Conservation (phyloP, 805 yeast genomes). For the Vanderwaltozyma verrucispora region DNA sequence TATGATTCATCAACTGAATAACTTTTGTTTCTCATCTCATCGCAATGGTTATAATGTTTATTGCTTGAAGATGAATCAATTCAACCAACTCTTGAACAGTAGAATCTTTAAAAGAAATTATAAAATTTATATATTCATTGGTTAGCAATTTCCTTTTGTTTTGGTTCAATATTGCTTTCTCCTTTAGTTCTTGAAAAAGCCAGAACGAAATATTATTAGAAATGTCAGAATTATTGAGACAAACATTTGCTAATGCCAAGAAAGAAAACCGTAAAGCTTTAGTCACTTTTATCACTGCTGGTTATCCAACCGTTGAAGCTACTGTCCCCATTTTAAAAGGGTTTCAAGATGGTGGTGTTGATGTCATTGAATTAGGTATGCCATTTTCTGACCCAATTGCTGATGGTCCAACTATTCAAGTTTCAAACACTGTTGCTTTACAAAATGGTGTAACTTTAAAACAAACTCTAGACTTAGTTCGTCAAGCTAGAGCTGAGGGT, state of each 20-base stretch:
- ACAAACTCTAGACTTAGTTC: conserved; percentile 59
- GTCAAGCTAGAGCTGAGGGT: conserved; percentile 69
- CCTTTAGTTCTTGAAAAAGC: too few species aligned
- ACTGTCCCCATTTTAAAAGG: conserved; percentile 80
- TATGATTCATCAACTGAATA: too few species aligned
- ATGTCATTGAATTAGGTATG: conserved; percentile 86
- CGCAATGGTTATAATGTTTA: too few species aligned
- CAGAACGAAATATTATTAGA: too few species aligned
- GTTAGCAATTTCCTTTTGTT: too few species aligned
- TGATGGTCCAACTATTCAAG: conserved; percentile 96
- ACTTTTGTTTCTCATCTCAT: too few species aligned
- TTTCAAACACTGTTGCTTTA: conserved; percentile 73
- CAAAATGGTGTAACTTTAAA: conserved; percentile 70
- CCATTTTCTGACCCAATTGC: conserved; percentile 99
- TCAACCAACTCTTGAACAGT: too few species aligned
- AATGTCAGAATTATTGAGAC: conserved; percentile 34
- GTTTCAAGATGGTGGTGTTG: conserved; percentile 92
- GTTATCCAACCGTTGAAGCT: conserved; percentile 79
- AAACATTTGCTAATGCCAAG: conserved; percentile 47
- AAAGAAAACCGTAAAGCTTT: conserved; percentile 71
- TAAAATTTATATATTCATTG: too few species aligned
- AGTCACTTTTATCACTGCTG: conserved; percentile 90
- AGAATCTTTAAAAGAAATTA: too few species aligned
- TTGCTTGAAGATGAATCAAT: too few species aligned
- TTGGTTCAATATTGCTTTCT: too few species aligned